Percentiles rank a stretch among this genome's conserved stretches.
phyloP scores from a whole-genome alignment of 2,329 filamentous ascomycete species.

The Pseudocercospora pini-densiflorae region DNA sequence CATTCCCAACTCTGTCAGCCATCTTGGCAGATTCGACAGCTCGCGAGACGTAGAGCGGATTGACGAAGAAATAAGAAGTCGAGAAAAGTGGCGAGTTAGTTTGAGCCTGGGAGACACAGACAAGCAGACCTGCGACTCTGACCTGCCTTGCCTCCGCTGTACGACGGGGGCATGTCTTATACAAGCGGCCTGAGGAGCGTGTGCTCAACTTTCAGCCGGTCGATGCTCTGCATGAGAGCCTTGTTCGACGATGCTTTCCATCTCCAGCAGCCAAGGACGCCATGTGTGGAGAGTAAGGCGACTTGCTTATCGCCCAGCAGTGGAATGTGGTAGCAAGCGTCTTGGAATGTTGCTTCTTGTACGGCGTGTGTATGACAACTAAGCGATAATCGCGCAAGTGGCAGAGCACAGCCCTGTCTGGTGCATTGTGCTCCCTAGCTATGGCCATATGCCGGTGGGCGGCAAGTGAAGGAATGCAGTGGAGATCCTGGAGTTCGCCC shows the following conservation, averaged over 20 bases:
- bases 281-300: constrained; percentile 12
- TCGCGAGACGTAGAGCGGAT: not conserved
- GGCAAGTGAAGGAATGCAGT: constrained; percentile 4
- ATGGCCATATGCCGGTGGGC: not conserved
- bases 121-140: constrained; percentile 6
- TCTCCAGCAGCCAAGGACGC: constrained; percentile 18
- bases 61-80: constrained; percentile 3
- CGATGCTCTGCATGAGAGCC: constrained; percentile 5
- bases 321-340: constrained; percentile 14
- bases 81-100: not conserved
- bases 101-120: constrained; percentile 7
- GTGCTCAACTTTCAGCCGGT: constrained; percentile 22
- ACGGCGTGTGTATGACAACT: not conserved
- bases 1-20: constrained; percentile 18
- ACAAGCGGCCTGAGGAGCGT: not conserved
- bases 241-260: constrained; percentile 12
- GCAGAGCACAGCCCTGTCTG: constrained; percentile 9
- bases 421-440: constrained; percentile 7
- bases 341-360: constrained; percentile 17
- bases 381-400: constrained; percentile 6
- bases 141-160: constrained; percentile 14
- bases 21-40: constrained; percentile 11
- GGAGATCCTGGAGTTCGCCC: not conserved
- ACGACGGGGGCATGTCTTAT: constrained; percentile 19
- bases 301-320: constrained; percentile 19